Evolutionary conservation across 1,284 basidiomycete species (phyloP).

Genomic region (Trichosporon sp.): DNA sequence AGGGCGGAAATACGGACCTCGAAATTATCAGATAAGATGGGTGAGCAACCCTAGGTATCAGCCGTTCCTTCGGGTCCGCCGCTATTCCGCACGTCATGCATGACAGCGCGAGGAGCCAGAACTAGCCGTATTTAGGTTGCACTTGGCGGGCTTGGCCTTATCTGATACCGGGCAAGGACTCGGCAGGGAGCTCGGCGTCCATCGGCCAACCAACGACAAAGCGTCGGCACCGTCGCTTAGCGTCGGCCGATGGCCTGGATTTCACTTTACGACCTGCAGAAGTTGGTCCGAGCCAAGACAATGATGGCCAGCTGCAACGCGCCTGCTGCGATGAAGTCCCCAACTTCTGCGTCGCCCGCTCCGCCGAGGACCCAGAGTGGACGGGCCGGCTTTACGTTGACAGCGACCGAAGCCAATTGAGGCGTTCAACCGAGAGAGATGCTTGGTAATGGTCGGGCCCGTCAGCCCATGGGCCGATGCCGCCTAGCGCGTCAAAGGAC

Average conservation of each 20-base stretch:
- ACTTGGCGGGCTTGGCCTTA: slow-evolving; percentile 13
- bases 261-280: not conserved
- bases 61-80: too few relatives aligned
- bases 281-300: not conserved
- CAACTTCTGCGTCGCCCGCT: not conserved
- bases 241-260: not conserved
- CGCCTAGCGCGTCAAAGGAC: not conserved
- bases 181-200: not conserved
- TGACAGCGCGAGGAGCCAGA: not conserved
- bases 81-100: too few relatives aligned
- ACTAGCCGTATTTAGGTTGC: not conserved
- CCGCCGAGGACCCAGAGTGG: not conserved
- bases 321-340: not conserved
- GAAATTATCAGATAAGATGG: slow-evolving; percentile 10
- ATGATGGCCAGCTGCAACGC: not conserved
- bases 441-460: too few relatives aligned
- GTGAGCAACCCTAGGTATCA: not conserved
- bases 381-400: too few relatives aligned
- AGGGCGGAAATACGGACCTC: not conserved
- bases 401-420: not conserved
- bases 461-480: too few relatives aligned
- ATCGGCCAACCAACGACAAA: not conserved
- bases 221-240: not conserved
- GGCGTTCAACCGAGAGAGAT: too few relatives aligned
- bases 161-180: not conserved